Base-by-base conservation (phyloP, 352 stramenopile genomes). In the Blastocystis sp. region DNA sequence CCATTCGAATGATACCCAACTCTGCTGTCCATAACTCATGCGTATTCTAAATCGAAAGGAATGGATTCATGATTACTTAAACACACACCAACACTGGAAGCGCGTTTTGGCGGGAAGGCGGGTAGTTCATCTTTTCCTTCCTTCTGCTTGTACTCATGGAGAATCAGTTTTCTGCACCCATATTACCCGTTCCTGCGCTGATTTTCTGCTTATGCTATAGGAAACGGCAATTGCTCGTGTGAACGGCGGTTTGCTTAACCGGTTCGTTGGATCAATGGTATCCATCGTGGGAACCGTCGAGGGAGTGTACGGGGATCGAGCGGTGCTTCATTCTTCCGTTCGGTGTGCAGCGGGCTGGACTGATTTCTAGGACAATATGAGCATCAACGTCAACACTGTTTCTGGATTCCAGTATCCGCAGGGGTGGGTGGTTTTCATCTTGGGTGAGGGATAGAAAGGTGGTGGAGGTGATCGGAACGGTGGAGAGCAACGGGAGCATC, bases 401-500 rank as follows among this genome's bases (percentile, higher is more conserved):
- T 45, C 26, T 35, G 63, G 63, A 37, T 74, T 74, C 37, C 26
- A 29, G 63, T 74, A 74, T 39, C 63, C 63, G 4, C 16, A 37
- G 19, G 63, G 63, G 63, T 74, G 0, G 16, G 35, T n/a, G 63
- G 10, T 39, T 19, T 45, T 41, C 21, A 29, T 21, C 12, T 6
- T 39, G 3, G 10, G 26, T 35, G 26, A 78, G 9, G n/a, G 3
- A 9, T 78, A 78, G 67, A 35, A 35, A 45, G 19, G 45, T 62
- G 24, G 37, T 78, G 24, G 67, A 78, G 50, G 33, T 78, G 12
- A 78, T 78, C 60, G 67, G 67, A 35, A 60, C 39, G 19, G 67
- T 78, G 39, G 29, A 78, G 9, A 55, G 24, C 16, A 45, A 78
- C 29, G 67, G 67, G 10, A 59, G 29, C 37, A 78, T 78, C 50